Base-by-base conservation (phyloP, 768 basidiomycete species). In the Leccinellum albellum region DNA sequence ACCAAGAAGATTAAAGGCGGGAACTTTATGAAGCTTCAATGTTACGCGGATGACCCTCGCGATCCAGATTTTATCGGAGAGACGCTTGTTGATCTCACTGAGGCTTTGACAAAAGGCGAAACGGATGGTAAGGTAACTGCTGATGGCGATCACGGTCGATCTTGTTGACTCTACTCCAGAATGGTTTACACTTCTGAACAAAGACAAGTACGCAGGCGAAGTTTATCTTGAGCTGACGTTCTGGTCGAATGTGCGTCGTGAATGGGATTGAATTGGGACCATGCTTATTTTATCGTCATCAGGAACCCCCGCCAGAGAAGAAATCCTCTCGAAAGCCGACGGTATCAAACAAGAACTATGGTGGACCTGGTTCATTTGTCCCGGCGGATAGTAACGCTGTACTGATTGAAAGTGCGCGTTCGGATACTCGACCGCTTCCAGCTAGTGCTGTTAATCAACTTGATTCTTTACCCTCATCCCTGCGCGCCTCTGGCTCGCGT, bases 61-160 rank as follows among this genome's bases (percentile, higher is more conserved):
- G 97, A 99, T 67, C 97, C 97, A 46, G 94, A 94, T 66, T 79
- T 98, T 62, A 95, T 99, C 66, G 97, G 97, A 47, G 97, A 99
- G 72, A 74, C 86, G 4, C 81, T 83, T 40, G 90, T 98, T 6
- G 90, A 96, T 73, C 80, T 98, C 37, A 89, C 87, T 4, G 90
- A 92, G 66, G 96, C 88, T 7, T 72, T 98, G 65, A 94, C 92
- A 55, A 94, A 90, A 74, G 97, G 97, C 45, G 95, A 98, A 74
- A 94, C 91, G 1, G 97, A 99, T 75, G 95, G 97, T 94, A 68
- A 65, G 89, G 70, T 6, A 35, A 17, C 6, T 21, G 12, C 51
- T 51, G n/a, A 9, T 46, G 12, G 23, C 32, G 28, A 44, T 40
- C 46, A 45, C 46, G 40, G 35, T 55, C 50, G 47, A 37, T 48